A percentile compares a stretch with the other conserved stretches of the same genome.
phyloP scores from a whole-genome alignment of 257 asterid species.

The Salvia miltiorrhiza region DNA sequence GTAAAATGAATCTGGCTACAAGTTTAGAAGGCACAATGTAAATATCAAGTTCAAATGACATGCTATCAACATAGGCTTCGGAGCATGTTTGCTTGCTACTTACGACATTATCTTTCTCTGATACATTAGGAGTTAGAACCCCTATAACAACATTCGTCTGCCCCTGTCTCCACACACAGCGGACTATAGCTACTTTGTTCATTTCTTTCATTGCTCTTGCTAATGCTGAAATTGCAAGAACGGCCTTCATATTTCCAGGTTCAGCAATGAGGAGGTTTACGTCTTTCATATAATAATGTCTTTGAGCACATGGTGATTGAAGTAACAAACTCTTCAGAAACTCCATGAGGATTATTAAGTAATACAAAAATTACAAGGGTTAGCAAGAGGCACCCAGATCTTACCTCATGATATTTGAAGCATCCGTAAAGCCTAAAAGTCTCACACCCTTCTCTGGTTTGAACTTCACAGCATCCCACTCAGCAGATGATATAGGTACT shows the following conservation, averaged over 20 bases:
- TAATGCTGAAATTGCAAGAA: conserved; percentile 74
- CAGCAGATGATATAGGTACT: conserved; percentile 92
- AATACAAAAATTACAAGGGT: neutral
- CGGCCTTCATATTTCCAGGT: conserved; percentile 75
- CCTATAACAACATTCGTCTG: conserved; percentile 87
- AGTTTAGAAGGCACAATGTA: neutral
- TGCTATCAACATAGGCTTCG: neutral
- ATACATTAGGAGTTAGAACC: conserved; percentile 78
- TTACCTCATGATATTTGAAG: conserved; percentile 91
- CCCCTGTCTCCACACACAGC: conserved; percentile 99
- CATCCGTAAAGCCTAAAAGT: conserved; percentile 85
- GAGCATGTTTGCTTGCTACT: conserved; percentile 28
- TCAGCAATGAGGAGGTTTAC: conserved; percentile 88
- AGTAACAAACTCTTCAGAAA: conserved; percentile 20
- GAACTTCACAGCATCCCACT: conserved; percentile 91
- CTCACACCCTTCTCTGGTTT: conserved; percentile 93
- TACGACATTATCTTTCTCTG: conserved; percentile 63
- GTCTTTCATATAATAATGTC: conserved; percentile 94
- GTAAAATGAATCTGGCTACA: conserved; percentile 91
- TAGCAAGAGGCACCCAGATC: conserved; percentile 22
- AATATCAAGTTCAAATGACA: conserved; percentile 5
- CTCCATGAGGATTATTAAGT: conserved; percentile 5
- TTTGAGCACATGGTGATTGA: conserved; percentile 31
- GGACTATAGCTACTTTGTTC: conserved; percentile 83
- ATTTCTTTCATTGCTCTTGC: conserved; percentile 92